Base-by-base conservation (phyloP, 441 rosid genomes). In the Erysimum cheiri region DNA sequence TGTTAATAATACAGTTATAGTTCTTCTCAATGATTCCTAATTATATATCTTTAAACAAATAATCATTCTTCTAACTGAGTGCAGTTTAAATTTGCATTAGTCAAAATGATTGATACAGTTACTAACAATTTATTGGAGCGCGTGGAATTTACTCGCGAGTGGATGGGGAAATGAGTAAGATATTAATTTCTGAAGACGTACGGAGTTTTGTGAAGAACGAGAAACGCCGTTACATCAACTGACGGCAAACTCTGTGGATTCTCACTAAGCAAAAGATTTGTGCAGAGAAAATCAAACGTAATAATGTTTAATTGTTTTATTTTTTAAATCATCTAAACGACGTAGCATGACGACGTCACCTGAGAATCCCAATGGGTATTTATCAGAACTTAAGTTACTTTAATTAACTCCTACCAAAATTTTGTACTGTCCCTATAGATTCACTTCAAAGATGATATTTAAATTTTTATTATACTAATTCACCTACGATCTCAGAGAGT, bases 261-360 rank as follows among this genome's bases (percentile, higher is more conserved):
- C 56, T 11, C 67, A 39, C 56, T 71, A 73, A 80, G 86, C 84
- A 80, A 80, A 78, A 78, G 82, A 83, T 83, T 76, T 78, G 68
- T 36, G 72, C 69, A 39, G 54, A 43, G 74, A 10, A 59, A 63
- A 54, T 48, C 64, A 69, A 74, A 63, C 78, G 60, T 69, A 56
- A 62, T 62, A 44, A 61, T 62, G 17, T 49, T 56, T 43, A 39
- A 10, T 32, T 29, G 6, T 11, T 58, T 39, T 50, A 5, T 29
- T 31, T 22, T 2, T 4, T 4, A 11, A 17, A 46, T 24, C 26
- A 24, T 37, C 70, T 26, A 54, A 50, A 73, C 68, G 60, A 79
- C 77, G 81, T 69, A 54, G 72, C 78, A 75, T 82, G 83, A 82
- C 80, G 82, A 74, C 48, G 78, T 78, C 74, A 67, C 64, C 72